Conservation (phyloP, 164 flowering plant genomes). For the Chimonanthus praecox region DNA sequence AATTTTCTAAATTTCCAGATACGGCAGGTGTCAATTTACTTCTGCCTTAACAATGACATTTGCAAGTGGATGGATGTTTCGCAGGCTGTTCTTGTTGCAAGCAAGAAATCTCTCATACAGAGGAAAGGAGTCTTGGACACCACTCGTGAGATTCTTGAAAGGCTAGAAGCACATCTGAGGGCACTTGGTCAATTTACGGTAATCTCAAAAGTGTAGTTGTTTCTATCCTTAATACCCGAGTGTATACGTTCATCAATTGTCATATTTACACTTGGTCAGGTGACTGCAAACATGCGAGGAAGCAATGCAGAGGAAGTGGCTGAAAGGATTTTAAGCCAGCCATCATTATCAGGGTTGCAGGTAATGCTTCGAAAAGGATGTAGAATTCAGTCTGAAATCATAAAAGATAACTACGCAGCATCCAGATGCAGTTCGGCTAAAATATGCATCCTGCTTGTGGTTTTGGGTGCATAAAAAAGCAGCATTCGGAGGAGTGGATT, state of each 20-base stretch:
- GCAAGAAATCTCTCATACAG: constrained; percentile 60
- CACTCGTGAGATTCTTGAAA: constrained; percentile 89
- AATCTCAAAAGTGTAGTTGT: neutral
- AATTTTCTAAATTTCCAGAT: neutral
- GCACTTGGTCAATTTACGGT: constrained; percentile 90
- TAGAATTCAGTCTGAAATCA: no score
- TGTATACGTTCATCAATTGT: neutral
- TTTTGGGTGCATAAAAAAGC: no score
- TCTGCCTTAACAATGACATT: neutral
- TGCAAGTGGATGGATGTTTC: constrained; percentile 7
- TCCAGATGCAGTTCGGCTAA: no score
- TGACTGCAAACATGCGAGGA: constrained; percentile 93
- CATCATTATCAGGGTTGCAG: constrained; percentile 88
- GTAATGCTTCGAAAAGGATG: constrained; percentile 22
- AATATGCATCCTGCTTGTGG: no score
- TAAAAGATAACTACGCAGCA: no score
- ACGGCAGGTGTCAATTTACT: neutral
- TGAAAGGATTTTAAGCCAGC: constrained; percentile 60
- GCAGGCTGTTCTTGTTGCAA: constrained; percentile 92
- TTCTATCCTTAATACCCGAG: neutral
- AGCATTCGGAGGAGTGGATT: no score
- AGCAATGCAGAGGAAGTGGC: constrained; percentile 89
- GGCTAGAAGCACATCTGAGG: constrained; percentile 92
- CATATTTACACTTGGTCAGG: constrained; percentile 37
- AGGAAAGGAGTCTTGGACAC: constrained; percentile 62